Base-by-base conservation (phyloP, 495 filamentous ascomycete genomes). In the Bryoglossum gracile region DNA sequence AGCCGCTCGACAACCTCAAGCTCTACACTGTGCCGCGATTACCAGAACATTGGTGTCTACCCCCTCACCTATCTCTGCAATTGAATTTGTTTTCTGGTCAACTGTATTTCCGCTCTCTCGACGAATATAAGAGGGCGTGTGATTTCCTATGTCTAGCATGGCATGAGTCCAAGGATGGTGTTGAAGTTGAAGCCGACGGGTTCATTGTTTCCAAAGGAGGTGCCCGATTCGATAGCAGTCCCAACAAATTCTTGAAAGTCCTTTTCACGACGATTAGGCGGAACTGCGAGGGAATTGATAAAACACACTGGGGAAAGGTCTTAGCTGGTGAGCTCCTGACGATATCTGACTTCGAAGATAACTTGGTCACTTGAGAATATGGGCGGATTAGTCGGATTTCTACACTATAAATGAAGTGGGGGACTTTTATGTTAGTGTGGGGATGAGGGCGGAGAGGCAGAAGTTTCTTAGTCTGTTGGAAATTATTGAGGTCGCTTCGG, bases 11-110 rank as follows among this genome's bases (percentile, higher is more conserved):
- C 33, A 62, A 68, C 11, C 59, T 82, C 0, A 53, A 53, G 2
- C 59, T 73, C 16, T 77, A 62, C 48, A 60, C 63, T 10, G 43
- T 69, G 37, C 68, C 67, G 6, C 2, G 49, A 4, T 26, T 37
- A 10, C 56, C 38, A 14, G 9, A 35, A 28, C 13, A 14, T 44
- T 60, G n/a, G n/a, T n/a, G 42, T 43, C 30, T 32, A 54, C 17
- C 55, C 60, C 43, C 14, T 34, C 52, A 0, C 49, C 73, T 17
- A 35, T 64, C 1, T n/a, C 58, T 65, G 2, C 68, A 81, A 41
- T 68, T 87, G 10, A 82, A 83, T 51, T 66, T 87, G 4, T 87
- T 86, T 54, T 69, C 83, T 0, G 83, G 83, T 8, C 77, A 82
- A 48, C 68, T 87, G 0, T 87, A 83, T 59, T 61, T 87, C 6